phyloP scores from a whole-genome alignment of 169 alveolate species.

The Prorocentrum cordatum region DNA sequence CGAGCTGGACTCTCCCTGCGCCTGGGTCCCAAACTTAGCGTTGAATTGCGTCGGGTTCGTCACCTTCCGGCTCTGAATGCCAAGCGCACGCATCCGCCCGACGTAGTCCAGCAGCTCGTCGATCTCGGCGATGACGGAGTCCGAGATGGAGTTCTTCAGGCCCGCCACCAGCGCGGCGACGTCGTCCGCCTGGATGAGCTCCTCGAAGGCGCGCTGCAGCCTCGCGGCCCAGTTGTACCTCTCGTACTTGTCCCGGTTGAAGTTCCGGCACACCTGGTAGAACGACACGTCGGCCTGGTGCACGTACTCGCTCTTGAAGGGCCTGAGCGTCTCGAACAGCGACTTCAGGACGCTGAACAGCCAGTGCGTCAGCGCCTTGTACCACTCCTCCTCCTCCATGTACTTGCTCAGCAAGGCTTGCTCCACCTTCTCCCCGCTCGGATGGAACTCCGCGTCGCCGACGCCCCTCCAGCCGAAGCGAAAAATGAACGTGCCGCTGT shows the following conservation, averaged over 20 bases:
- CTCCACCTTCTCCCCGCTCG: constrained; percentile 25
- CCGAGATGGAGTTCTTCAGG: not conserved
- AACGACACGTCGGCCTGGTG: constrained; percentile 62
- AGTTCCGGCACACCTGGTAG: constrained; percentile 51
- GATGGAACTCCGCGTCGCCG: constrained; percentile 13
- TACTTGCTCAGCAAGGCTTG: constrained; percentile 27
- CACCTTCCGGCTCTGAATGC: constrained; percentile 60
- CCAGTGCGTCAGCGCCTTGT: constrained; percentile 56
- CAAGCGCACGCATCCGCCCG: constrained; percentile 67
- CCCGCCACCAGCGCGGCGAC: constrained; percentile 3
- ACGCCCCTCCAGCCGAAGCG: constrained; percentile 69
- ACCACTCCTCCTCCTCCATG: constrained; percentile 61
- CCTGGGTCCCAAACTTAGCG: too few species aligned
- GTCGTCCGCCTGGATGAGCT: not conserved
- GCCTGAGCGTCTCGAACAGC: constrained; percentile 34
- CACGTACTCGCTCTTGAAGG: constrained; percentile 5
- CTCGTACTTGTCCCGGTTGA: constrained; percentile 39
- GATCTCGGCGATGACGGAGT: not conserved
- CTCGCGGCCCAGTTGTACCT: constrained; percentile 9
- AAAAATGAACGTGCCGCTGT: constrained; percentile 11
- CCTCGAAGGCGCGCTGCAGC: constrained; percentile 17
- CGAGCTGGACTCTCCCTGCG: too few species aligned
- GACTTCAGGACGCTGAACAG: constrained; percentile 56
- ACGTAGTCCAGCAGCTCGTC: constrained; percentile 40
- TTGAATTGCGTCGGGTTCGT: too few species aligned